Base-by-base conservation (phyloP, 345 rosid genomes). In the Lepidium aucheri region DNA sequence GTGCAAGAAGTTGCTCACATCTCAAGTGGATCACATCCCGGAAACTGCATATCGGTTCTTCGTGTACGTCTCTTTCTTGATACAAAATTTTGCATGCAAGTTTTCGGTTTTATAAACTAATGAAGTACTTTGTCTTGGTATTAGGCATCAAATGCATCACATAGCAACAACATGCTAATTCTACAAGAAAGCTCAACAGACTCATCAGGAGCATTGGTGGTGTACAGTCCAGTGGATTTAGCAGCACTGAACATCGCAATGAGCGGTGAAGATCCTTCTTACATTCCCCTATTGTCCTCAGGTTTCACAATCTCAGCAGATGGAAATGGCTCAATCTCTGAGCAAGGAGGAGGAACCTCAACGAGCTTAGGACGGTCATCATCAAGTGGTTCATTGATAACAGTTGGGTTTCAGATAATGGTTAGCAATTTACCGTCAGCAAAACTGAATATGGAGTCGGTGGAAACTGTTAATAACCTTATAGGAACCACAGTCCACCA, bases 181-280 rank as follows among this genome's bases (percentile, higher is more conserved):
- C 96, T 94, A 34, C 99, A 94, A 80, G 99, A 94, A 82, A 88
- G 91, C 78, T 88, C 95, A 76, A 67, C 82, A 60, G 99, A 94
- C 82, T 77, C 84, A 33, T 85, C 99, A 8, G 99, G 91, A 35
- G 85, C 96, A 10, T 77, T 90, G 0, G 84, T 94, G 32, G 88
- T 90, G 9, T 90, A 90, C 59, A 86, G 97, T 72, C 95, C 99
- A 0, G 89, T 94, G 28, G 99, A 94, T 65, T 78, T 90, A 58
- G 76, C 92, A 0, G 86, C 91, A 9, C 73, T 94, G 68, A 84
- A 88, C 82, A 72, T 90, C n/a, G 96, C 96, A 58, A 88, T 90
- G 92, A 90, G 84, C 17, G 99, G 97, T 0, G 97, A 88, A 54
- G 99, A 94, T 61, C 86, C 99, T 6, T 88, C 96, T 13, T 86